Evolutionary conservation across 352 stramenopile species (phyloP), one percentile per base, ranked within the genome.

Genomic region (Pythium guiyangense): DNA sequence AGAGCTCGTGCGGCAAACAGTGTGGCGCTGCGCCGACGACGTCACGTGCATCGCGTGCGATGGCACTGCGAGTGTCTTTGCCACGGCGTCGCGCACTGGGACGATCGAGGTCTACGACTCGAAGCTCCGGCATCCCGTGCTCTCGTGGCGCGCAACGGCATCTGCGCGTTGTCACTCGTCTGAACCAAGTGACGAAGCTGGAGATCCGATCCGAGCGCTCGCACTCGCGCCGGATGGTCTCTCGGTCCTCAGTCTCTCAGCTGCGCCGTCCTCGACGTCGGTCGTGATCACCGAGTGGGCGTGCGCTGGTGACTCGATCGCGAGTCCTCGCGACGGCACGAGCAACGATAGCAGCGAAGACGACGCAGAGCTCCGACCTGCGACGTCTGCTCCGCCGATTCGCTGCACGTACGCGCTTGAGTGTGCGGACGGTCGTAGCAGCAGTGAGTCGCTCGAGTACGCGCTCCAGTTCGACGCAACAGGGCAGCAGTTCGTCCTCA

Each of bases 271-370:
- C 2, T 12, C 34, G 25, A 49, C 5, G 29, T 26, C 11, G 14
- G 17, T 18, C 11, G 14, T 25, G 12, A 35, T 62, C 40, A 52
- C 34, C 8, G 57, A 63, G 52, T 63, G 57, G 57, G 43, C 31
- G 0, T 58, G 44, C 40, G 45, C 57, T 3, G 50, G 49, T n/a
- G 57, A 58, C 8, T n/a, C 34, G 11, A n/a, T 47, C 45, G 57
- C 35, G 37, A 15, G 22, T 31, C 45, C 35, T 20, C 44, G 11
- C 10, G 52, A 61, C 8, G 10, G 48, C 4, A 44, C 51, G 27
- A 60, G 35, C 35, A 64, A 54, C 26, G 59, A 60, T 22, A 64
- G 52, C 18, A 61, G 52, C 15, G 46, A 60, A 17, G 37, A 53
- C 14, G 50, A 42, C 17, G 8, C 37, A 8, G 45, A 49, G 14